Conservation (phyloP, 1,284 basidiomycete genomes). For the Irpex sp. region DNA sequence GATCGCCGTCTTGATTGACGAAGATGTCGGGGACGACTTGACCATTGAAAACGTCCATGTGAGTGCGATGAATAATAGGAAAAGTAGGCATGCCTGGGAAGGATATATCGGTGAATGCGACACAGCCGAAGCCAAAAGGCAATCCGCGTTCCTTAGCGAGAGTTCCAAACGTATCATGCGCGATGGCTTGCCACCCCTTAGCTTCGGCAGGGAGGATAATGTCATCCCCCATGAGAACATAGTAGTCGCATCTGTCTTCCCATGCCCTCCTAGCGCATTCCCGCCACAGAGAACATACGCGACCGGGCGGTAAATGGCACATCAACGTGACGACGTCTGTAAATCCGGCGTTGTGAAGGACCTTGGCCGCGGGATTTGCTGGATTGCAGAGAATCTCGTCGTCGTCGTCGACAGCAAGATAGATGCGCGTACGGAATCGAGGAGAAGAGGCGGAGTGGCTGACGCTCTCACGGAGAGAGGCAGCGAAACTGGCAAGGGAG, state of each 20-base stretch:
- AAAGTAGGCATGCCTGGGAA: conserved; percentile 64
- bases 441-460: conserved; percentile 34
- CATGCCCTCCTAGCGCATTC: conserved; percentile 45
- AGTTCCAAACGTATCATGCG: conserved; percentile 34
- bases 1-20: conserved; percentile 58
- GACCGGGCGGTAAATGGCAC: conserved; percentile 38
- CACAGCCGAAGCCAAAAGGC: conserved; percentile 50
- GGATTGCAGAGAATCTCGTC: conserved; percentile 36
- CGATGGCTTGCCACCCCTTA: conserved; percentile 47
- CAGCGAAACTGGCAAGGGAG: conserved; percentile 39
- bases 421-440: conserved; percentile 39
- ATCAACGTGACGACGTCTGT: conserved; percentile 32
- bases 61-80: conserved; percentile 49
- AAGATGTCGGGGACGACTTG: conserved; percentile 48
- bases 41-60: conserved; percentile 53
- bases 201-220: conserved; percentile 37
- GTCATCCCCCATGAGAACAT: conserved; percentile 56
- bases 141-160: conserved; percentile 28
- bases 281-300: conserved; percentile 53
- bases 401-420: conserved; percentile 50
- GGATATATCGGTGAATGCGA: conserved; percentile 51
- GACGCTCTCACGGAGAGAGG: conserved; percentile 44
- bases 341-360: conserved; percentile 36
- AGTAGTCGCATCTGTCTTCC: conserved; percentile 46
- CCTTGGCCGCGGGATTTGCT: conserved; percentile 32